Base-by-base conservation (phyloP, 495 filamentous ascomycete genomes). In the Aspergillus wentii region DNA sequence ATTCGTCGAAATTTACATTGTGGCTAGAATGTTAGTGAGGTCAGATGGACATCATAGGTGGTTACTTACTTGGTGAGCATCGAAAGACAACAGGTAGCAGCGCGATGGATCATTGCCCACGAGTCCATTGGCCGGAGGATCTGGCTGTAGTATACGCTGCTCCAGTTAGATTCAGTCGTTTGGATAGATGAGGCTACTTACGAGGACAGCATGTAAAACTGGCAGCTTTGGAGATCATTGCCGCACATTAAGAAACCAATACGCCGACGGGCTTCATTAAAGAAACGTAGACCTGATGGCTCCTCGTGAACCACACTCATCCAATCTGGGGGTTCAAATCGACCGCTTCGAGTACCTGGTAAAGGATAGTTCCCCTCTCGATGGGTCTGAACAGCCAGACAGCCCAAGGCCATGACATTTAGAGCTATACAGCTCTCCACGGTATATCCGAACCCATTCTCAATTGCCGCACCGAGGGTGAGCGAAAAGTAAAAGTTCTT, bases 31-130 rank as follows among this genome's bases (percentile, higher is more conserved):
- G 52, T 35, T 19, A 40, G 17, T 8, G 7, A 9, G 13, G 5
- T 13, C 7, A 5, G 17, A 18, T 3, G n/a, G n/a, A 8, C 16
- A 33, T 7, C 4, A 38, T n/a, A 39, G 17, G 15, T 25, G 3
- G 30, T 11, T 7, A 44, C 53, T 48, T 52, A 69, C 65, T 71
- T 71, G 34, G 65, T 69, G 20, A 71, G 35, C 56, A 71, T 71
- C 17, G 59, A 66, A 23, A 69, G 48, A 42, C 66, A 69, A 27
- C 62, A 68, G 3, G 65, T 68, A 8, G 67, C 67, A 4, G 67
- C 67, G n/a, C 67, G 65, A 31, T 68, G 64, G 22, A 69, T 59
- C 67, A 71, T 71, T 7, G 65, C 65, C 57, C 67, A 69, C 1
- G 63, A 54, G 37, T 71, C 67, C 59, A 71, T 65, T 3, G 65